A percentile compares a stretch with the other conserved stretches of the same genome.
phyloP scores from a whole-genome alignment of 2,329 filamentous ascomycete species.

The Scopulariopsis brevicaulis region DNA sequence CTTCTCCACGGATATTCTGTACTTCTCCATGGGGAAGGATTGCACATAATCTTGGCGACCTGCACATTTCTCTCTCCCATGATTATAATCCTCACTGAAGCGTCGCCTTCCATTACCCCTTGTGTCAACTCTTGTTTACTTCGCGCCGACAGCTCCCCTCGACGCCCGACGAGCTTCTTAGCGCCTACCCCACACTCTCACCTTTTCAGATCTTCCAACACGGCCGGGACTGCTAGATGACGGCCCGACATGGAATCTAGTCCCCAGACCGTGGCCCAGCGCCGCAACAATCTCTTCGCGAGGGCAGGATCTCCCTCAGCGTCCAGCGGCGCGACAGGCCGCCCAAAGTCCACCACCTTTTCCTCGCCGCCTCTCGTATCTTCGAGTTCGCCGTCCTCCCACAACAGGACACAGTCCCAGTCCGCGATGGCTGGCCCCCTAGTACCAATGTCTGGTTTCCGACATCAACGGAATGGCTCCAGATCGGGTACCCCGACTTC shows the following conservation, averaged over 20 bases:
- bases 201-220: not conserved
- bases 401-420: slow-evolving; percentile 57
- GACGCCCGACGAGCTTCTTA: not conserved
- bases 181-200: not conserved
- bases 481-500: slow-evolving; percentile 52
- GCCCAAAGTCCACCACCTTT: slow-evolving; percentile 70
- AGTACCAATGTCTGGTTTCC: slow-evolving; percentile 16
- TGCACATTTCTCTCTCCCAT: not conserved
- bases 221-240: slow-evolving; percentile 1
- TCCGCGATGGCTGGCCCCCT: not conserved
- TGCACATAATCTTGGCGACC: not conserved
- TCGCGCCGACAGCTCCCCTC: slow-evolving; percentile 22
- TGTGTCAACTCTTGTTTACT: not conserved
- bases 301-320: slow-evolving; percentile 59
- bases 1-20: not conserved
- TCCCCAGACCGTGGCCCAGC: slow-evolving; percentile 39
- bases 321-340: slow-evolving; percentile 33
- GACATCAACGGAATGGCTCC: slow-evolving; percentile 46
- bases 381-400: slow-evolving; percentile 29
- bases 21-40: not conserved
- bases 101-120: not conserved
- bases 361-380: slow-evolving; percentile 42
- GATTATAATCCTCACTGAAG: not conserved
- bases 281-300: slow-evolving; percentile 71
- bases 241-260: slow-evolving; percentile 30